Evolutionary conservation across 148 eudicot species (phyloP), one percentile per base, ranked within the genome.

Genomic region (Camellia sinensis): DNA sequence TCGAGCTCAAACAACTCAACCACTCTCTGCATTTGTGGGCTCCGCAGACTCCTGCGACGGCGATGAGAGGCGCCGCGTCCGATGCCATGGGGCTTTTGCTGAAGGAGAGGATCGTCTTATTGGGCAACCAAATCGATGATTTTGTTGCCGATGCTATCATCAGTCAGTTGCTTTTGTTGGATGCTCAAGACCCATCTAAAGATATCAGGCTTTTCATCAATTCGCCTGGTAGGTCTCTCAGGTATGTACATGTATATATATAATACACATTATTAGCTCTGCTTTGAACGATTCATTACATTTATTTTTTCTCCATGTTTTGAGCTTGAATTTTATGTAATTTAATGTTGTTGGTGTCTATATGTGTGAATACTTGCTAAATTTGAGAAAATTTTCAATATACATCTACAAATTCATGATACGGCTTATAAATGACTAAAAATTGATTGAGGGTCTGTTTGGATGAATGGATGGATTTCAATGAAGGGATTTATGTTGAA

Each of bases 121-220:
- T 94, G 67, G 97, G 94, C 5, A 86, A 78, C 85, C 41, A 76
- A 6, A 88, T 94, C 66, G 90, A 92, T 75, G 98, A 94, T 82
- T 92, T 91, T 52, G 89, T 90, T 4, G 98, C 98, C 1, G 98
- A 94, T 78, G 89, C 91, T 0, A 87, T 91, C 66, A 84, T 91
- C 50, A 90, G 98, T 85, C 94, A 94, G 88, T 60, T 94, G 79
- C 78, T 94, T 5, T 74, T 94, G 85, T 79, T 94, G 86, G 98
- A 94, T 81, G 92, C 97, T 76, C 91, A 89, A 67, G 95, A 94
- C 80, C 90, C 90, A 3, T 91, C 82, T 13, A 85, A 84, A 79
- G 98, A 94, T 80, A 94, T 94, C 75, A 87, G 92, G 43, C 90
- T 94, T 13, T 94, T 94, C 80, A 81, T 94, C 81, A 94, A 92